Evolutionary conservation across 2,329 filamentous ascomycete species (phyloP).

Genomic region (Nannizziopsis barbatae): DNA sequence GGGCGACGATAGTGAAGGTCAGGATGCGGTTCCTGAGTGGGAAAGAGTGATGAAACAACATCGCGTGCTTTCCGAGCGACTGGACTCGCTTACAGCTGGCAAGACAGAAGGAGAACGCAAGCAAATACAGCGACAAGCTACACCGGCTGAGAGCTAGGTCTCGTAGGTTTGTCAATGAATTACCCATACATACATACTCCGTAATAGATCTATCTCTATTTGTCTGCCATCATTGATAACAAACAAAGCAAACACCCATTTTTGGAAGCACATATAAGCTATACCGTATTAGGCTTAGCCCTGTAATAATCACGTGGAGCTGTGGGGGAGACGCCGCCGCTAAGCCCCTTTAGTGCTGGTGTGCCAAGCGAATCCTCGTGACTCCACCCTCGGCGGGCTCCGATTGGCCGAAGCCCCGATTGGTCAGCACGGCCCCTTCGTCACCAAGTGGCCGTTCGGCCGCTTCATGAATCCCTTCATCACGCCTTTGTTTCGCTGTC

Average conservation of each 20-base stretch:
- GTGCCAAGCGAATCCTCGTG: background rate
- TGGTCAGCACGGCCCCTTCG: background rate
- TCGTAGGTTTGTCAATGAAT: too few relatives aligned
- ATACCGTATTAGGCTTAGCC: background rate
- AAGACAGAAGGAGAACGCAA: slow-evolving; percentile 15
- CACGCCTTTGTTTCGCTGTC: background rate
- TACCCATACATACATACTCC: too few relatives aligned
- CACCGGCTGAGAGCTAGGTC: background rate
- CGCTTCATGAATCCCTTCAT: background rate
- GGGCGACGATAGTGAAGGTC: slow-evolving; percentile 30
- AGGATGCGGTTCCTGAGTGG: slow-evolving; percentile 53
- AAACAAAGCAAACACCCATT: too few relatives aligned
- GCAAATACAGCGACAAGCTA: slow-evolving; percentile 7
- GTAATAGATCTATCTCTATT: background rate
- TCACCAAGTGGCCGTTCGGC: background rate
- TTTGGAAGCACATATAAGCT: too few relatives aligned
- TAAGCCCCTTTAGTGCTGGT: background rate
- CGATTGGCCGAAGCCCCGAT: background rate
- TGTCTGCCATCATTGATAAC: too few relatives aligned
- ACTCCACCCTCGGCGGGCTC: background rate
- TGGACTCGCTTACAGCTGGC: slow-evolving; percentile 32
- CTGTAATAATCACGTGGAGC: background rate
- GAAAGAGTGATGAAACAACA: slow-evolving; percentile 82
- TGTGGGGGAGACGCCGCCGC: background rate
- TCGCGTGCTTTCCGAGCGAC: slow-evolving; percentile 64